phyloP scores from a whole-genome alignment of 208 protist species.

The Trichomonas vaginalis region DNA sequence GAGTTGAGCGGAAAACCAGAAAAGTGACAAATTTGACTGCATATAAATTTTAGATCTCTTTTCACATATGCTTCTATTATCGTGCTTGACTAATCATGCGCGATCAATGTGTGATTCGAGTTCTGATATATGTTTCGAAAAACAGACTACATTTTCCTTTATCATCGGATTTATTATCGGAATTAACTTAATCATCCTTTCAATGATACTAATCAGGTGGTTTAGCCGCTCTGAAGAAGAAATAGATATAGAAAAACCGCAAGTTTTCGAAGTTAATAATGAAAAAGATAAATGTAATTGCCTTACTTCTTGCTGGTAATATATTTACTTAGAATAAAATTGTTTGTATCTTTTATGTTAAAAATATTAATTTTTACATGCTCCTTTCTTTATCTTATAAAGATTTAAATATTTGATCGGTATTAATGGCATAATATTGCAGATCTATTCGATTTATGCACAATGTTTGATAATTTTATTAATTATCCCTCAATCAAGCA shows the following conservation, averaged over 20 bases:
- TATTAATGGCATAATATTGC: too few relatives aligned
- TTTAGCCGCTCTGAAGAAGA: neutral
- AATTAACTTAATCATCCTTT: neutral
- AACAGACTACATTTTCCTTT: neutral
- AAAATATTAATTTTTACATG: too few relatives aligned
- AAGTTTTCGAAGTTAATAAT: neutral
- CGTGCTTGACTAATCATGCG: neutral
- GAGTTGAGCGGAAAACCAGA: neutral
- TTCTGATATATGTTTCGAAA: neutral
- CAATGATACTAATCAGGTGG: neutral
- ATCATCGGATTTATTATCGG: neutral
- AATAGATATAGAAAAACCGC: neutral
- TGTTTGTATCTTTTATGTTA: too few relatives aligned
- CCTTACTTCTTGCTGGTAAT: neutral
- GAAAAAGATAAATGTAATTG: neutral
- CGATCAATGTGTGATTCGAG: neutral
- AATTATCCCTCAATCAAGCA: too few relatives aligned
- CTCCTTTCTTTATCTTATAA: too few relatives aligned
- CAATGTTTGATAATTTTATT: too few relatives aligned
- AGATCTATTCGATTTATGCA: too few relatives aligned
- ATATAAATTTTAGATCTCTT: too few relatives aligned
- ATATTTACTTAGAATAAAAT: too few relatives aligned
- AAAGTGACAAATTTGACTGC: neutral
- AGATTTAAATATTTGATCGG: too few relatives aligned
- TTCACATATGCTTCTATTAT: neutral